Percentiles rank a stretch among this genome's conserved stretches.
Evolutionary conservation across 1,284 basidiomycete genomes (phyloP).

Genomic region (Hypsizygus ulmarius): DNA sequence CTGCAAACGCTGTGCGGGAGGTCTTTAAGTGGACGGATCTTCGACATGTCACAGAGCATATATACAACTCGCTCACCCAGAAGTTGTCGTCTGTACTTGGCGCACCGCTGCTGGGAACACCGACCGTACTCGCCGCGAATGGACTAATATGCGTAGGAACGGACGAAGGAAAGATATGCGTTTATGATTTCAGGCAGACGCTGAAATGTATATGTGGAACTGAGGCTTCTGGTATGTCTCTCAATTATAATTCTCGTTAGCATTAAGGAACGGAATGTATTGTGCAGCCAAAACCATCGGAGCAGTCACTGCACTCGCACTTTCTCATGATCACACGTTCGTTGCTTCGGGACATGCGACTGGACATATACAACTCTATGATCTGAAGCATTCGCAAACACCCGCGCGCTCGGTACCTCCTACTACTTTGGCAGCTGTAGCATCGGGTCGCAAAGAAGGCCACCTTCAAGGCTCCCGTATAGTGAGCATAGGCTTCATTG

Average conservation of each 20-base stretch:
- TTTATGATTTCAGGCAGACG: conserved; percentile 91
- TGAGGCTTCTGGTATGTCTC: conserved; percentile 57
- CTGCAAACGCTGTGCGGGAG: conserved; percentile 41
- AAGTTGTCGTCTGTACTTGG: conserved; percentile 67
- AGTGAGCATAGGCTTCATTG: conserved; percentile 87
- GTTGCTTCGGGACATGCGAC: conserved; percentile 86
- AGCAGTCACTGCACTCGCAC: conserved; percentile 84
- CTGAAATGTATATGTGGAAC: conserved; percentile 77
- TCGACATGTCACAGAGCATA: conserved; percentile 51
- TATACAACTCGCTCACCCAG: conserved; percentile 53
- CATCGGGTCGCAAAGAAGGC: conserved; percentile 88
- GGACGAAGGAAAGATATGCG: conserved; percentile 71
- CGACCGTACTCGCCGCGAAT: conserved; percentile 82
- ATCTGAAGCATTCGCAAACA: conserved; percentile 68
- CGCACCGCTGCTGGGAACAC: conserved; percentile 54
- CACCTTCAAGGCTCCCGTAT: conserved; percentile 89
- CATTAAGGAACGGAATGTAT: conserved; percentile 14
- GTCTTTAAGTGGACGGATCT: conserved; percentile 82
- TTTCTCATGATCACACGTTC: conserved; percentile 94
- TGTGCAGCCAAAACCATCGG: conserved; percentile 60
- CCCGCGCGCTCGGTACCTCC: conserved; percentile 74
- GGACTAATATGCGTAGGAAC: conserved; percentile 92
- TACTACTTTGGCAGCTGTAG: conserved; percentile 62
- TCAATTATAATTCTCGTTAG: neutral
- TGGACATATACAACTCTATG: conserved; percentile 87